phyloP scores from a whole-genome alignment of 768 basidiomycete genomes.

The Plicaturopsis crispa region DNA sequence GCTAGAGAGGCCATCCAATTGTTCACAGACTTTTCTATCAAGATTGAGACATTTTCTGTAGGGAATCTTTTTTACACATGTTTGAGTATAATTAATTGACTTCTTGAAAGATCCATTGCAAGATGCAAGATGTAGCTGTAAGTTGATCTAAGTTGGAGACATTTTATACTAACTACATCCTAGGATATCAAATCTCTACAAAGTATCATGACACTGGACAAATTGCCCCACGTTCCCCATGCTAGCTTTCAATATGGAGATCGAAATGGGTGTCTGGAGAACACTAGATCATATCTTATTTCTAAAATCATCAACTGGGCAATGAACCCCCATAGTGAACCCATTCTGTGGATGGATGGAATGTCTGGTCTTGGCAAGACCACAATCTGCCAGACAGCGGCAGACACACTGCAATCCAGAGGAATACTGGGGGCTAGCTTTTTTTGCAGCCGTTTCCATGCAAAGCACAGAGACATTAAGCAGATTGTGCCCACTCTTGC shows the following conservation, averaged over 20 bases:
- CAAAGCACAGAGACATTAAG: slow-evolving; percentile 6
- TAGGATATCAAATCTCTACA: too few species aligned
- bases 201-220: too few species aligned
- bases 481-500: slow-evolving; percentile 13
- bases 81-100: too few species aligned
- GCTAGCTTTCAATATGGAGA: background rate
- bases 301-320: slow-evolving; percentile 15
- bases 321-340: slow-evolving; percentile 24
- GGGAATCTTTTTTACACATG: too few species aligned
- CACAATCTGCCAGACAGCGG: slow-evolving; percentile 10
- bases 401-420: background rate
- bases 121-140: too few species aligned
- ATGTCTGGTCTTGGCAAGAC: slow-evolving; percentile 16
- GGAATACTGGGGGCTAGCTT: slow-evolving; percentile 14
- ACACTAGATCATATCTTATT: slow-evolving; percentile 9
- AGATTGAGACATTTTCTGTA: too few species aligned
- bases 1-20: too few species aligned
- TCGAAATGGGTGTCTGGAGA: slow-evolving; percentile 4
- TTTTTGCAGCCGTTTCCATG: slow-evolving; percentile 15
- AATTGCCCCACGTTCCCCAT: background rate
- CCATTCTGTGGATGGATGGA: slow-evolving; percentile 14
- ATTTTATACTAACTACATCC: too few species aligned
- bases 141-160: too few species aligned
- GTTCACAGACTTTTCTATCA: too few species aligned
- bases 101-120: too few species aligned